Percentiles rank a stretch among this genome's conserved stretches.
These are phyloP conservation scores for Dalbergia oliveri DNA, from an alignment of 306 rosid genomes.

Conservation along the genomic window DNA sequence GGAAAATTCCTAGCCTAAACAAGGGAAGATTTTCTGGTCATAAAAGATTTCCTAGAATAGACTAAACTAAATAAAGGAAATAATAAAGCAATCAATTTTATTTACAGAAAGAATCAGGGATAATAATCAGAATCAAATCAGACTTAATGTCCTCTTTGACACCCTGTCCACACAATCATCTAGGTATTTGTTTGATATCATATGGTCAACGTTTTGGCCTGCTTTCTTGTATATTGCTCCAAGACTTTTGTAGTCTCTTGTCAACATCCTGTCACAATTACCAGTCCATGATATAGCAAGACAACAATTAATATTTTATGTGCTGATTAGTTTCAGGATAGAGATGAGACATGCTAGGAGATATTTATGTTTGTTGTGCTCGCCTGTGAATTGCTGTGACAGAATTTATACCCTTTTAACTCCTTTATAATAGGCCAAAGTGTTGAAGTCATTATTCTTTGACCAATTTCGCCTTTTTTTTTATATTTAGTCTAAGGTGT, in stretches of 20 bases:
- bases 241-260: neutral
- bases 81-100: too few species aligned
- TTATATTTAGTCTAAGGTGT: slow-evolving; percentile 19
- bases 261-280: neutral
- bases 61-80: too few species aligned
- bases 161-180: neutral
- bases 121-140: too few species aligned
- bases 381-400: neutral
- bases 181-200: slow-evolving; percentile 1
- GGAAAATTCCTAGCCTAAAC: too few species aligned
- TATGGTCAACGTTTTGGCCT: neutral
- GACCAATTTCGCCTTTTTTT: slow-evolving; percentile 2
- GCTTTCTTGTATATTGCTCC: neutral
- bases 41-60: too few species aligned
- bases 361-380: neutral
- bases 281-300: neutral
- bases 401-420: neutral
- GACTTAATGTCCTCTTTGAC: too few species aligned
- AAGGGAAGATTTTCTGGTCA: too few species aligned
- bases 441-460: slow-evolving; percentile 13
- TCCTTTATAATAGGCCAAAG: slow-evolving; percentile 8
- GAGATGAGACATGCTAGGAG: slow-evolving; percentile 27
- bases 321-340: slow-evolving; percentile 25
- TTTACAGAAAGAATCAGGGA: too few species aligned
- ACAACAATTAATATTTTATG: slow-evolving; percentile 21